Base-by-base conservation (phyloP, 176 grass and related monocot species). In the Aegilops bicornis region DNA sequence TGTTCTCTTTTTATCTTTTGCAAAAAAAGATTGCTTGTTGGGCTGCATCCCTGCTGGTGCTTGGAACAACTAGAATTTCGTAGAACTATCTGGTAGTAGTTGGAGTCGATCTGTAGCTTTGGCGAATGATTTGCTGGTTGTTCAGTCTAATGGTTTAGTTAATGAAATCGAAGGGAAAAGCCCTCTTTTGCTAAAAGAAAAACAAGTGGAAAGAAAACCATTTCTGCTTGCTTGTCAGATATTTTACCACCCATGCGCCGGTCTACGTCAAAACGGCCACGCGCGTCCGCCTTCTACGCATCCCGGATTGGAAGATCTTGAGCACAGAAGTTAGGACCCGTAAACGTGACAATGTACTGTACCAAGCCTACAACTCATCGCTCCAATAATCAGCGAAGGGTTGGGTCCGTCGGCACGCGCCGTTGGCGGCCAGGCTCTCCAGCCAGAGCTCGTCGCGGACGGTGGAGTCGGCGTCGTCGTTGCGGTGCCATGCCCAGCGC, bases 401-500 rank as follows among this genome's bases (percentile, higher is more conserved):
- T 6, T 47, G 5, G 19, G 4, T 12, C 11, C 39, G 56, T 20
- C 48, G 69, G 75, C 93, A 94, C 15, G 68, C 47, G 75, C 4
- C 89, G 10, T 83, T 86, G 24, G 81, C 14, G 23, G 45, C 78
- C 52, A 98, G 84, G 84, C 79, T 98, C 58, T 94, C 76, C 22
- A 98, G 65, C 96, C 91, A 96, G 65, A 98, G 22, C 79, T 94
- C 85, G 33, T 96, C 93, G 15, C 90, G 72, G 52, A 96, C n/a
- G 36, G 78, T 92, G 62, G 90, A 89, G 27, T 88, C 84, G 1
- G 84, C 79, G 66, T 98, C 92, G 59, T 96, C 93, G 84, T 98
- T 96, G 30, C 96, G 93, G 90, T 98, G 90, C 96, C 96, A 98
- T 69, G 92, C 78, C 93, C 96, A 98, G 50, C 87, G 93, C 65